A percentile compares a stretch with the other conserved stretches of the same genome.
phyloP scores from a whole-genome alignment of 1,284 basidiomycete genomes.

The Kalmanozyma brasiliensis region DNA sequence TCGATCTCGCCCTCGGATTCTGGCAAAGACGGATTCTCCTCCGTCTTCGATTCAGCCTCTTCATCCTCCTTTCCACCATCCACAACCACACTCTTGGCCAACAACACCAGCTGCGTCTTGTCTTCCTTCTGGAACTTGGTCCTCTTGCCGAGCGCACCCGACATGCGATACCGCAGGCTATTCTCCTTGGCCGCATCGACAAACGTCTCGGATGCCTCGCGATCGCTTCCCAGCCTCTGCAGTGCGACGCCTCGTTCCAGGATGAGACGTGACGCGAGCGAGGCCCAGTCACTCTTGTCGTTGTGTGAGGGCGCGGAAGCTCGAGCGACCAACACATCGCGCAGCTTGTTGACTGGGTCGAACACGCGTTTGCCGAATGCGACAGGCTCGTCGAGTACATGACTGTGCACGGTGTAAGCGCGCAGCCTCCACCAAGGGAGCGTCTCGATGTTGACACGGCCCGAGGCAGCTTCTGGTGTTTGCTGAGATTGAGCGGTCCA shows the following conservation, averaged over 20 bases:
- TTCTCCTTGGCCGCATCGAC: constrained; percentile 81
- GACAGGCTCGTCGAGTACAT: constrained; percentile 86
- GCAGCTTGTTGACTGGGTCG: constrained; percentile 72
- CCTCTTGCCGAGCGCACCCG: constrained; percentile 89
- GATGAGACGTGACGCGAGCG: constrained; percentile 77
- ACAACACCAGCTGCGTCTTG: constrained; percentile 88
- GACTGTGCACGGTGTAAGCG: constrained; percentile 79
- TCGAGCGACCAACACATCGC: constrained; percentile 57
- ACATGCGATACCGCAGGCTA: constrained; percentile 87
- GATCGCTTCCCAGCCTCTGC: constrained; percentile 80
- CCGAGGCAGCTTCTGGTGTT: not conserved
- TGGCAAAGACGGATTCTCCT: constrained; percentile 12
- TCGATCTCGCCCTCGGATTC: constrained; percentile 38
- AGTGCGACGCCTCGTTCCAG: constrained; percentile 85
- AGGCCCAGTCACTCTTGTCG: constrained; percentile 69
- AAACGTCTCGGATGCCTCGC: constrained; percentile 81
- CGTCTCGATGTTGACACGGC: constrained; percentile 20
- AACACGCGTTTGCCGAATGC: constrained; percentile 73
- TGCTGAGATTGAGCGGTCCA: constrained; percentile 9
- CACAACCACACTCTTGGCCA: constrained; percentile 78
- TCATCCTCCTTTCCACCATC: constrained; percentile 51
- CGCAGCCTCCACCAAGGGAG: constrained; percentile 79
- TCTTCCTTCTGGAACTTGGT: constrained; percentile 93
- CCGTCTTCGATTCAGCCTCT: constrained; percentile 32
- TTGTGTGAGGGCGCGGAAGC: constrained; percentile 59